Evolutionary conservation across 2,329 filamentous ascomycete genomes (phyloP).

Genomic region (Fusarium sambucinum): DNA sequence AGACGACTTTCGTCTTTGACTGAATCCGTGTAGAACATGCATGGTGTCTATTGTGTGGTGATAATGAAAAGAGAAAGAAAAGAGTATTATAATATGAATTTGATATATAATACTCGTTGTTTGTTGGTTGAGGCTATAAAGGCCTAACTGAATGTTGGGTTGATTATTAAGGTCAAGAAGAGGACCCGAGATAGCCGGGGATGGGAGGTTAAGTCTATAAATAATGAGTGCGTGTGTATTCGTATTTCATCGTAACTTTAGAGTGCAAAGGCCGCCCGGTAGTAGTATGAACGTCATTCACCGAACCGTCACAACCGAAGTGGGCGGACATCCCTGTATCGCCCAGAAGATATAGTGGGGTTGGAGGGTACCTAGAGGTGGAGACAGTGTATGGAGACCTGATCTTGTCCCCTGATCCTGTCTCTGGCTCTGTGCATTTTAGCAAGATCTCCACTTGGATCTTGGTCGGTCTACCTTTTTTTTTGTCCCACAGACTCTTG

Average conservation of each 20-base stretch:
- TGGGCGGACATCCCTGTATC: conserved; percentile 23
- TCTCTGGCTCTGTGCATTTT: neutral
- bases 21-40: conserved; percentile 55
- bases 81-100: conserved; percentile 25
- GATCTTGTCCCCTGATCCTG: conserved; percentile 23
- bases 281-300: conserved; percentile 39
- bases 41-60: conserved; percentile 44
- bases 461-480: conserved; percentile 27
- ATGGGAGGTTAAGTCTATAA: conserved; percentile 41
- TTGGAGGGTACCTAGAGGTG: conserved; percentile 4
- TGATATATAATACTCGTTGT: conserved; percentile 34
- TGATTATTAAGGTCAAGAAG: conserved; percentile 7
- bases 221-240: conserved; percentile 34
- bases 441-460: conserved; percentile 38
- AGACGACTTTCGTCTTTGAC: conserved; percentile 53
- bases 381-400: conserved; percentile 20
- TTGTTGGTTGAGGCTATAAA: conserved; percentile 23
- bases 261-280: conserved; percentile 2
- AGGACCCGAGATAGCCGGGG: conserved; percentile 24
- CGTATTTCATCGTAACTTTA: conserved; percentile 24
- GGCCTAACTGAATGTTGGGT: conserved; percentile 24
- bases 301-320: conserved; percentile 40
- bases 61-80: neutral
- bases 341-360: conserved; percentile 15
- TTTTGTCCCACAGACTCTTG: neutral